Evolutionary conservation across 2,329 filamentous ascomycete species (phyloP).

Genomic region (Colletotrichum shisoi): DNA sequence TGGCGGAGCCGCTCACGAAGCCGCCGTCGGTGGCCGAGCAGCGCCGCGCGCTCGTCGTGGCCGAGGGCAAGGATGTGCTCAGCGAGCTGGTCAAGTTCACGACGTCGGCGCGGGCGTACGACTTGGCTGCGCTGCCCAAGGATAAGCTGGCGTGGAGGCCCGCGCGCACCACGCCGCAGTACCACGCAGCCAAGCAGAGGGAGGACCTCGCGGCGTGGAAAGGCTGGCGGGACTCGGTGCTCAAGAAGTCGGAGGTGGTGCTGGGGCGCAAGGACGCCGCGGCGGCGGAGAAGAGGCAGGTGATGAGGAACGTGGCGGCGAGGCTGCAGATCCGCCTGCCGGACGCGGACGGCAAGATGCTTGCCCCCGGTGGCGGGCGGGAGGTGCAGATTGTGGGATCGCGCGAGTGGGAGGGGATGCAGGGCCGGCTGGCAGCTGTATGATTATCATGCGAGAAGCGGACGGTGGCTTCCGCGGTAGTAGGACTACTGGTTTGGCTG

Average conservation of each 20-base stretch:
- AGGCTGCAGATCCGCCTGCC: conserved; percentile 61
- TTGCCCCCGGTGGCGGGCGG: conserved; percentile 47
- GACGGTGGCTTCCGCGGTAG: conserved; percentile 25
- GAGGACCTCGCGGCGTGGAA: conserved; percentile 72
- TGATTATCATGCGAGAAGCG: conserved; percentile 34
- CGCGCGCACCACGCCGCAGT: conserved; percentile 68
- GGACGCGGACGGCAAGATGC: conserved; percentile 55
- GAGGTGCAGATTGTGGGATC: conserved; percentile 63
- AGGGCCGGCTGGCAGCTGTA: conserved; percentile 52
- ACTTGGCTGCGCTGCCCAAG: conserved; percentile 64
- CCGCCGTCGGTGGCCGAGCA: conserved; percentile 56
- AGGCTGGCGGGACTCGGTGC: conserved; percentile 64
- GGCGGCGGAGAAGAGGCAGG: conserved; percentile 44
- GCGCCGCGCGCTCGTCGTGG: conserved; percentile 60
- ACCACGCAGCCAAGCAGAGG: conserved; percentile 69
- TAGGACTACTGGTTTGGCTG: conserved; percentile 29
- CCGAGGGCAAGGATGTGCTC: conserved; percentile 71
- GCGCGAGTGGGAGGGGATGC: conserved; percentile 63
- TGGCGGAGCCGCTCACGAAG: conserved; percentile 67
- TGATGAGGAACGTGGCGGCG: conserved; percentile 53
- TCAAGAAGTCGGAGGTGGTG: conserved; percentile 61
- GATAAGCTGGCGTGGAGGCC: conserved; percentile 73
- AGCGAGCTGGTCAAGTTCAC: conserved; percentile 71
- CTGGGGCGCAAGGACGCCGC: conserved; percentile 39
- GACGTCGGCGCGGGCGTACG: conserved; percentile 63